Evolutionary conservation across 768 basidiomycete species (phyloP).

Genomic region (Pleurotus ostreatus): DNA sequence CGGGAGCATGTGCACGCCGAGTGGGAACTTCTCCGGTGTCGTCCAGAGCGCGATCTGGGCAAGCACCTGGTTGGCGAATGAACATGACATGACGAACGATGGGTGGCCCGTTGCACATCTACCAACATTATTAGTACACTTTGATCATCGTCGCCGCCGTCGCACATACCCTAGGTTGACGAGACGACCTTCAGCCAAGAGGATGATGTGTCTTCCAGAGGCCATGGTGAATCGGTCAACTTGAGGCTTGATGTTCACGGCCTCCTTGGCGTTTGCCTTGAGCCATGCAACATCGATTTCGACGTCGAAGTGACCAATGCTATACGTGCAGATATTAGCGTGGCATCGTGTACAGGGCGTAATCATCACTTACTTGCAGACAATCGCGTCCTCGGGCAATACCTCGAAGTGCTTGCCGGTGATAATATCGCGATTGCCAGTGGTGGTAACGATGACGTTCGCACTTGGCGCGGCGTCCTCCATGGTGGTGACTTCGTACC

Average conservation of each 20-base stretch:
- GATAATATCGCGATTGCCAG: constrained; percentile 98
- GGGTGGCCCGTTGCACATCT: constrained; percentile 98
- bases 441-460: constrained; percentile 97
- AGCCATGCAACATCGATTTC: constrained; percentile 99
- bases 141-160: no score
- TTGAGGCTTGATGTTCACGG: constrained; percentile 95
- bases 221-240: constrained; percentile 96
- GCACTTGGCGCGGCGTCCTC: constrained; percentile 87
- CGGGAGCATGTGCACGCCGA: constrained; percentile 98
- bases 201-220: constrained; percentile 90
- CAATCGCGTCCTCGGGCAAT: constrained; percentile 99
- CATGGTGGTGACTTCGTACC: constrained; percentile 98
- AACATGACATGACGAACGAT: constrained; percentile 99
- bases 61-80: constrained; percentile 97
- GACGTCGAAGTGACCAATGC: constrained; percentile 84
- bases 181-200: constrained; percentile 97
- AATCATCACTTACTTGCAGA: constrained; percentile 74
- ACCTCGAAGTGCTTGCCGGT: constrained; percentile 83
- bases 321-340: constrained; percentile 22
- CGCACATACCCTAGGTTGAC: constrained; percentile 87
- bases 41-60: constrained; percentile 99
- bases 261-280: constrained; percentile 83
- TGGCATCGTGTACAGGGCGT: background rate
- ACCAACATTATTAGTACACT: background rate
- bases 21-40: constrained; percentile 83